phyloP scores from a whole-genome alignment of 2,329 filamentous ascomycete species.

The Penicillium fuscoglaucum region DNA sequence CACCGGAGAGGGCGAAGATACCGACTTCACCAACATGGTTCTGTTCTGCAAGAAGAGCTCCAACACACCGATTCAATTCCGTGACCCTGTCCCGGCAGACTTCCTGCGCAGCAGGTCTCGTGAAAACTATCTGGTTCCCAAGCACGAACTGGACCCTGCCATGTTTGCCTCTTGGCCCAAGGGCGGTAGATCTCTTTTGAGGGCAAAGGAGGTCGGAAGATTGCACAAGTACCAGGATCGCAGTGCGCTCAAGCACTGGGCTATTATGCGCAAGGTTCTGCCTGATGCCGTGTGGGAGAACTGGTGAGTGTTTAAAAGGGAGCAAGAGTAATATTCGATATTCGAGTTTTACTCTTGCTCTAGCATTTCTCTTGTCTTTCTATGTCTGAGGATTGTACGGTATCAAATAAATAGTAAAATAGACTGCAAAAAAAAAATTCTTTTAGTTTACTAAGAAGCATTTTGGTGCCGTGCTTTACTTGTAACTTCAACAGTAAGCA shows the following conservation, averaged over 20 bases:
- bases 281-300: constrained; percentile 79
- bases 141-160: constrained; percentile 62
- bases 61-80: constrained; percentile 60
- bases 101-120: constrained; percentile 71
- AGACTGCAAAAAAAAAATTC: not conserved
- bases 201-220: constrained; percentile 59
- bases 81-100: constrained; percentile 64
- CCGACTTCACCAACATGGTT: constrained; percentile 93
- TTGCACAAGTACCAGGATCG: constrained; percentile 71
- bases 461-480: not conserved
- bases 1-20: constrained; percentile 47
- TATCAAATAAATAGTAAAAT: not conserved
- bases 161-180: constrained; percentile 46
- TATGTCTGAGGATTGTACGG: not conserved
- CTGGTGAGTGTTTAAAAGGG: constrained; percentile 59
- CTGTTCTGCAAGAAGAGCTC: constrained; percentile 80
- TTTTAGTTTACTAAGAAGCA: not conserved
- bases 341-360: not conserved
- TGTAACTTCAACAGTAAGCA: not conserved
- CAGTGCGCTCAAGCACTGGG: constrained; percentile 84
- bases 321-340: not conserved
- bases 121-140: constrained; percentile 68
- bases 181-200: constrained; percentile 41
- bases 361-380: not conserved
- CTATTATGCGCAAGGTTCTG: constrained; percentile 82